Evolutionary conservation across 208 protist species (phyloP).

Genomic region (Trypanosoma cruzi): DNA sequence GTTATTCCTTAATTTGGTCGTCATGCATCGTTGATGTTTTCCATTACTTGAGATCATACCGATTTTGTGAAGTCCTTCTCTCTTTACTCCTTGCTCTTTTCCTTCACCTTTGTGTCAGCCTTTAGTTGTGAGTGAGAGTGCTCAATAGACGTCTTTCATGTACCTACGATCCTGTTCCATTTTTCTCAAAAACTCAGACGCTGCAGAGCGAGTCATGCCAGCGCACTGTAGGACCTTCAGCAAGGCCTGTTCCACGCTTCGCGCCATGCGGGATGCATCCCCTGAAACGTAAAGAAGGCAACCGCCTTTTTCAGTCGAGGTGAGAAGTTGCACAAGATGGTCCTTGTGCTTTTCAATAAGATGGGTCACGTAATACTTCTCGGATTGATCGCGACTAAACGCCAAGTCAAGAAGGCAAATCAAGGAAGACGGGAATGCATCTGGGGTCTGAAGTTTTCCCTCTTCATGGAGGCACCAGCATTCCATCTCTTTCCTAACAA

Average conservation of each 20-base stretch:
- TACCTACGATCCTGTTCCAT: constrained; percentile 83
- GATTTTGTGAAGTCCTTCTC: no score
- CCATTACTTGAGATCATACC: no score
- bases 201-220: constrained; percentile 52
- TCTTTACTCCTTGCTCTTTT: no score
- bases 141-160: constrained; percentile 93
- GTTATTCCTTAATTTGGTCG: no score
- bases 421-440: constrained; percentile 32
- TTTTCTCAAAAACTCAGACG: constrained; percentile 68
- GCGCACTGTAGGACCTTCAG: constrained; percentile 67
- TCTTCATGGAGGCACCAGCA: constrained; percentile 50
- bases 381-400: constrained; percentile 84
- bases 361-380: constrained; percentile 88
- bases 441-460: constrained; percentile 11
- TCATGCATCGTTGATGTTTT: no score
- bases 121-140: no score
- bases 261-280: constrained; percentile 93
- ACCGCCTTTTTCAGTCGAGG: constrained; percentile 30
- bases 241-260: constrained; percentile 89
- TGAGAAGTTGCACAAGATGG: constrained; percentile 51
- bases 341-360: constrained; percentile 80
- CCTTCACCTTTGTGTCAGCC: no score
- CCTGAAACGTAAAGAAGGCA: constrained; percentile 90
- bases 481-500: constrained; percentile 52
- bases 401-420: constrained; percentile 73